Conservation (phyloP, 1,139 yeast species). For the Diutina neorugosa region DNA sequence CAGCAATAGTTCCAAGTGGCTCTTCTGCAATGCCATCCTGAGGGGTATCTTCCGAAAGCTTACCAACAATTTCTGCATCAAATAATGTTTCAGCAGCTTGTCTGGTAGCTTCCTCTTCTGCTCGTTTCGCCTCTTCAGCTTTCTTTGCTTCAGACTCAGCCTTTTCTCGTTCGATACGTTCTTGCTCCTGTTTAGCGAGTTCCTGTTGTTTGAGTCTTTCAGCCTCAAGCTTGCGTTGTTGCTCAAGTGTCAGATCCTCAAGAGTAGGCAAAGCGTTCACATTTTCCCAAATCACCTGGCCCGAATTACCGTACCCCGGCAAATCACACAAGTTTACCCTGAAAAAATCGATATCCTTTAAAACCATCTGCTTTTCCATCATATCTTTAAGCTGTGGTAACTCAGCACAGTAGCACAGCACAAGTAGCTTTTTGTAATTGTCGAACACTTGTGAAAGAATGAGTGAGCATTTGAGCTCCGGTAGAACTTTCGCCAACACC, state of each 20-base stretch:
- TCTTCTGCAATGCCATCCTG: not conserved
- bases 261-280: conserved; percentile 44
- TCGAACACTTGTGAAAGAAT: conserved; percentile 48
- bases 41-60: not conserved
- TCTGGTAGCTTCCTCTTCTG: not conserved
- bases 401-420: conserved; percentile 41
- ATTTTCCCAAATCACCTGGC: conserved; percentile 54
- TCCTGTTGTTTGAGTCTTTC: conserved; percentile 5
- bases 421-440: conserved; percentile 43
- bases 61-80: not conserved
- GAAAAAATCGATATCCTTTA: conserved; percentile 57
- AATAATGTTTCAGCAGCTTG: not conserved
- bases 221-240: conserved; percentile 22
- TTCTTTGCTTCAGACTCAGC: not conserved
- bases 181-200: conserved; percentile 10
- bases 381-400: conserved; percentile 41
- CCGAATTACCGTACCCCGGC: conserved; percentile 56
- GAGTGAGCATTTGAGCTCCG: conserved; percentile 35
- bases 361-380: conserved; percentile 39
- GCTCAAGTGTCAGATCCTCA: conserved; percentile 38
- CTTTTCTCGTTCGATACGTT: conserved; percentile 5
- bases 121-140: conserved; percentile 4
- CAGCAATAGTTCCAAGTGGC: not conserved
- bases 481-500: conserved; percentile 47
- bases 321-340: conserved; percentile 45